Evolutionary conservation across 2,329 filamentous ascomycete genomes (phyloP), one percentile per base, ranked within the genome.

Genomic region (Cordyceps cateniannulata): DNA sequence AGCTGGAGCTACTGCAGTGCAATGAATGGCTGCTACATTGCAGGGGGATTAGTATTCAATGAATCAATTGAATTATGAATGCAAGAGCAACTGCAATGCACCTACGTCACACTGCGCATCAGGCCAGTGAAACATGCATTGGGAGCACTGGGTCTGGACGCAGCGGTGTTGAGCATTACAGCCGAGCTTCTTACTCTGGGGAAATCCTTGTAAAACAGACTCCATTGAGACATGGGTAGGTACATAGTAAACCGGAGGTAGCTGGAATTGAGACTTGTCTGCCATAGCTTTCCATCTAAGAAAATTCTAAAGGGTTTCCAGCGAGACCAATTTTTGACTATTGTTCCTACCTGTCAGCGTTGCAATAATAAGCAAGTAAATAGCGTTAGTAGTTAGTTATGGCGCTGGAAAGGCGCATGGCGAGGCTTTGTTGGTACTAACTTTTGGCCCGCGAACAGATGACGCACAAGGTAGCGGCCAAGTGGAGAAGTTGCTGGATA

Each of bases 401-500:
- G 14, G 4, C 32, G 14, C 32, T 35, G 32, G 27, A 29, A 8
- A 29, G 27, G 27, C 32, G 10, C 9, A 35, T 12, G 10, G 32
- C 32, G 14, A 35, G 14, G 32, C 32, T 12, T 29, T 35, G 32
- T n/a, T n/a, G n/a, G n/a, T n/a, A n/a, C n/a, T n/a, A n/a, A n/a
- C n/a, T n/a, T n/a, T n/a, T n/a, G n/a, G n/a, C 32, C 32, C 32
- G 32, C 10, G 32, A 35, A 9, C 45, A 32, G 47, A 59, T 59
- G 56, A 59, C 56, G 56, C 56, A 52, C 48, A 45, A 59, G 38
- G 47, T 51, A n/a, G 24, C 24, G 38, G 48, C n/a, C n/a, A 35
- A 51, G 56, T 59, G 56, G 56, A 22, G 56, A 44, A 58, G 38
- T 1, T 44, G 24, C 32, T 24, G 35, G 20, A 18, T 9, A 48